These are phyloP conservation scores for Sinapis alba DNA, from an alignment of 441 rosid genomes.

Conservation along the genomic window DNA sequence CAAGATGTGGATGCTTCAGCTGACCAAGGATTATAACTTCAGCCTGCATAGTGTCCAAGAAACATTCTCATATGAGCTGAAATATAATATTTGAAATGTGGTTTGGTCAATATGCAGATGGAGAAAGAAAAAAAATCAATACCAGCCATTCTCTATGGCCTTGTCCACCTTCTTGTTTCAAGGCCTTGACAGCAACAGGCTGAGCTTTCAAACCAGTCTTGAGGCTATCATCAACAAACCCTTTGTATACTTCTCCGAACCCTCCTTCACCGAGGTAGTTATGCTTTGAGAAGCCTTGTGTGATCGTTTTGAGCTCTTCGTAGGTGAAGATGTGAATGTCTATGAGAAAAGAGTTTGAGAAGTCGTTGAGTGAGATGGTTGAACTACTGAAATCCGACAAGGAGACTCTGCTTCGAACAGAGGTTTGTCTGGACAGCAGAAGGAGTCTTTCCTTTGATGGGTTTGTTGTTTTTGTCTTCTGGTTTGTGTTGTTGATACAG, in stretches of 20 bases:
- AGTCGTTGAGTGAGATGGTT: constrained; percentile 42
- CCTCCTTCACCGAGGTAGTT: constrained; percentile 86
- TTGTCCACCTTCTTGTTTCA: constrained; percentile 76
- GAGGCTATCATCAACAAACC: constrained; percentile 68
- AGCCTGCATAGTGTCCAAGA: constrained; percentile 48
- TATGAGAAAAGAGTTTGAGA: constrained; percentile 38
- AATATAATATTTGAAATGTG: background rate
- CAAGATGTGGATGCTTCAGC: constrained; percentile 71
- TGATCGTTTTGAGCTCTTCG: constrained; percentile 55
- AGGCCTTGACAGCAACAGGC: constrained; percentile 80
- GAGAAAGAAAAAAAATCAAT: background rate
- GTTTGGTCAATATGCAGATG: background rate
- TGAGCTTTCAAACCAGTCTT: constrained; percentile 67
- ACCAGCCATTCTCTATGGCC: constrained; percentile 97
- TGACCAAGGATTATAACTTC: constrained; percentile 90
- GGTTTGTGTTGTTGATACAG: constrained; percentile 38
- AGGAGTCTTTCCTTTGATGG: constrained; percentile 38
- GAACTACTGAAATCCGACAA: constrained; percentile 67
- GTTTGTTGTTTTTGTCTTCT: constrained; percentile 13
- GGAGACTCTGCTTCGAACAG: constrained; percentile 46
- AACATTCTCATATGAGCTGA: background rate
- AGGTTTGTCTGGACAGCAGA: constrained; percentile 32
- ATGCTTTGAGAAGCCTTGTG: constrained; percentile 59
- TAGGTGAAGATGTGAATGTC: constrained; percentile 64
- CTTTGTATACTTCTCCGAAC: constrained; percentile 86